phyloP scores from a whole-genome alignment of 805 yeast species.

The Saccharomycopsis sp. region DNA sequence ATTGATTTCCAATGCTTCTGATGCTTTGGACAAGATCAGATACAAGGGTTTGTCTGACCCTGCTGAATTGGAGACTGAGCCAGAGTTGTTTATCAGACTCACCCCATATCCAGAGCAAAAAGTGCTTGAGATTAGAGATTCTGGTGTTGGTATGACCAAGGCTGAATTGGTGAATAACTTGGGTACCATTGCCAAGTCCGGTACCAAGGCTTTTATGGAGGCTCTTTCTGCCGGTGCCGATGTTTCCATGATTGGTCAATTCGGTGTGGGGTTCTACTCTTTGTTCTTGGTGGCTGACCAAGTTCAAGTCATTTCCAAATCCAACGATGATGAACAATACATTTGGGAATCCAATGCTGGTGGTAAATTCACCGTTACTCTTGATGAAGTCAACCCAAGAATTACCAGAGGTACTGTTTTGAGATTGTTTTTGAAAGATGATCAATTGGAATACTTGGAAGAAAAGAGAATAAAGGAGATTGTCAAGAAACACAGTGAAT shows the following conservation, averaged over 20 bases:
- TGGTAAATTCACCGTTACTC: constrained; percentile 95
- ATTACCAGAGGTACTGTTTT: constrained; percentile 92
- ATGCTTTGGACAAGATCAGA: constrained; percentile 97
- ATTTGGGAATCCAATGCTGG: constrained; percentile 99
- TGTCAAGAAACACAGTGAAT: constrained; percentile 98
- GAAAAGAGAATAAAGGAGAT: constrained; percentile 99
- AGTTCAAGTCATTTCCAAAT: constrained; percentile 96
- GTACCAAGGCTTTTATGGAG: constrained; percentile 99
- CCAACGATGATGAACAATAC: constrained; percentile 99
- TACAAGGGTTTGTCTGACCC: constrained; percentile 94
- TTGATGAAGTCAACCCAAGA: constrained; percentile 79
- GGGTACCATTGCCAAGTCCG: constrained; percentile 99
- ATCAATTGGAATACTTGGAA: constrained; percentile 97
- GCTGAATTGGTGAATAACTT: constrained; percentile 97
- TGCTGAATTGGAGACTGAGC: constrained; percentile 84
- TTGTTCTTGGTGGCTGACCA: constrained; percentile 97
- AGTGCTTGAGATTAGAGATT: constrained; percentile 93
- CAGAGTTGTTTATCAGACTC: constrained; percentile 93
- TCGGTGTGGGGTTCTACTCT: constrained; percentile 99
- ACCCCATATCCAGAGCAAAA: constrained; percentile 94
- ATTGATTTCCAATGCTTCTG: constrained; percentile 96
- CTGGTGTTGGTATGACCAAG: constrained; percentile 99
- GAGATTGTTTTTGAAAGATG: constrained; percentile 96
- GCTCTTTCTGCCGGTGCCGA: constrained; percentile 99
- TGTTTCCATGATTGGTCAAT: constrained; percentile 99